phyloP scores from a whole-genome alignment of 495 filamentous ascomycete species.

The Aspergillus funiculosus region DNA sequence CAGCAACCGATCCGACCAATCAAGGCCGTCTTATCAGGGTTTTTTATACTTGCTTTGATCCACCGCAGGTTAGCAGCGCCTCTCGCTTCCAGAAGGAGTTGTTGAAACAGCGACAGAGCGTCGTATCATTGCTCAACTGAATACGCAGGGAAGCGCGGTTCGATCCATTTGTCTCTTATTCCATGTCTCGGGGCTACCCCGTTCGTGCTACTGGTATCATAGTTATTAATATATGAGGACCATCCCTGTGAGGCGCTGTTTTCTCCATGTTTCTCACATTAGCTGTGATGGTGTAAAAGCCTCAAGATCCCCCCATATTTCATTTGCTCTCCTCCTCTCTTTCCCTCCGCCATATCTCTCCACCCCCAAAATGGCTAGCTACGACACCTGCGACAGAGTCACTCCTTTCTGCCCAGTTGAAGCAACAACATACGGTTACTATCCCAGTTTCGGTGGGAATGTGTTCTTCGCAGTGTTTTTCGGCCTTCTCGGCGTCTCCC shows the following conservation, averaged over 20 bases:
- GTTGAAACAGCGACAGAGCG: neutral
- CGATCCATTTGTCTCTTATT: too few relatives aligned
- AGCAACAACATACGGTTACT: constrained; percentile 61
- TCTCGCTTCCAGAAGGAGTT: neutral
- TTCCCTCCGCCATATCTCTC: neutral
- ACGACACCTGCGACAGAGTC: constrained; percentile 43
- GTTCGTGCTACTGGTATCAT: too few relatives aligned
- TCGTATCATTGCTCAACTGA: too few relatives aligned
- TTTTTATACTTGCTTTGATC: constrained; percentile 12
- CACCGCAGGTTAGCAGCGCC: constrained; percentile 6
- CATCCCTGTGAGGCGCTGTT: neutral
- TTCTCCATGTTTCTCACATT: neutral
- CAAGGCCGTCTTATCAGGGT: neutral
- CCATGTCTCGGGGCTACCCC: too few relatives aligned
- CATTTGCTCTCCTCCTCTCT: neutral
- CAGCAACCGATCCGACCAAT: constrained; percentile 22
- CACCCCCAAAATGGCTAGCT: constrained; percentile 21
- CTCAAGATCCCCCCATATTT: neutral
- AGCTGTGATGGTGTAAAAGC: too few relatives aligned
- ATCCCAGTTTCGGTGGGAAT: constrained; percentile 57
- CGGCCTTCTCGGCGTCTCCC: constrained; percentile 41
- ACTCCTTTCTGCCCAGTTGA: constrained; percentile 49
- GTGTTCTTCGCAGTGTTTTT: constrained; percentile 55
- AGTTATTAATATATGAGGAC: constrained; percentile 2
- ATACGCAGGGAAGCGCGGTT: too few relatives aligned